Conservation (phyloP, 331 rosid species). For the Quercus phellos region DNA sequence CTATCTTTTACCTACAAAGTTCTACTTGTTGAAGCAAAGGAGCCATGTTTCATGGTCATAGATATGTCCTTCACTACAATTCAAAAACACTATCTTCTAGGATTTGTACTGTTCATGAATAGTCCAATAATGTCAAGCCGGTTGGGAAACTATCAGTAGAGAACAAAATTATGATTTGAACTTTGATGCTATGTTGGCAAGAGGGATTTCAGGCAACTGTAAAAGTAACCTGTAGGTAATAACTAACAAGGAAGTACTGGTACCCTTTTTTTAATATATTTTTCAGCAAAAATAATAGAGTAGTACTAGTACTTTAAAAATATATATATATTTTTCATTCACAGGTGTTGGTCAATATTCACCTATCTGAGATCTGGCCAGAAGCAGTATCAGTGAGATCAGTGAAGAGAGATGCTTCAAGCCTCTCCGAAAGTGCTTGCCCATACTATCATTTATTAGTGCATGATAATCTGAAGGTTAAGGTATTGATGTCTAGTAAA, state of each 20-base stretch:
- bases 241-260: background rate
- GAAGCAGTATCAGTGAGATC: background rate
- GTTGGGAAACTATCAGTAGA: constrained; percentile 6
- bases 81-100: constrained; percentile 29
- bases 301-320: background rate
- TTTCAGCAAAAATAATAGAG: background rate
- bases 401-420: background rate
- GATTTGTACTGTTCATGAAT: constrained; percentile 38
- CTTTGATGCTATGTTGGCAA: constrained; percentile 8
- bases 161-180: constrained; percentile 18
- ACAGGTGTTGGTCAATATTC: background rate
- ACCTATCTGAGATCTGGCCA: background rate
- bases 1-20: constrained; percentile 21
- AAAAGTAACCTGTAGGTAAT: constrained; percentile 9
- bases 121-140: constrained; percentile 29
- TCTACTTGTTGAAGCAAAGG: constrained; percentile 27
- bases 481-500: background rate
- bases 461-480: background rate
- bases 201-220: constrained; percentile 13
- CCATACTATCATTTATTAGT: background rate
- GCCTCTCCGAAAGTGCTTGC: background rate
- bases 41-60: constrained; percentile 25
- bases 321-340: background rate
- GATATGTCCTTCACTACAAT: constrained; percentile 35
- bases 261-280: background rate